These are phyloP conservation scores for Lachnellula hyalina DNA, from an alignment of 2,329 filamentous ascomycete genomes.

Conservation along the genomic window DNA sequence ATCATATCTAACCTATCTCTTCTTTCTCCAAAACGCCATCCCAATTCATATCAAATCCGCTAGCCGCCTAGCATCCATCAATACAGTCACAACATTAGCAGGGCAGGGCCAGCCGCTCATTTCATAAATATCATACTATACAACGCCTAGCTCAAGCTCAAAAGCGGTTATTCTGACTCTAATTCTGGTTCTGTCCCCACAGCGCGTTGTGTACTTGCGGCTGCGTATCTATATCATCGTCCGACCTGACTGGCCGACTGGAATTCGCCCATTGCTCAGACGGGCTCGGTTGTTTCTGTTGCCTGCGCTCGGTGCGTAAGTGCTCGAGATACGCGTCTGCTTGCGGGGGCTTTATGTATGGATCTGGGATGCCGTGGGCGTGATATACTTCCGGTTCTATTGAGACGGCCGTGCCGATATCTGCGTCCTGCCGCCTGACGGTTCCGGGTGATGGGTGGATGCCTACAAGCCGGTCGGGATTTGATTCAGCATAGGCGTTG, in stretches of 20 bases:
- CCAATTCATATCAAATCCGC: no score
- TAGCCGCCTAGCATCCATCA: no score
- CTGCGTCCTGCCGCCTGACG: slow-evolving; percentile 5
- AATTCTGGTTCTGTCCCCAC: slow-evolving; percentile 6
- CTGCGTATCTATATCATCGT: neutral
- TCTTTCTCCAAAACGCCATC: no score
- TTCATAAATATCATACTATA: neutral
- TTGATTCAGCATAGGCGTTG: slow-evolving; percentile 8
- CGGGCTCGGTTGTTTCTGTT: slow-evolving; percentile 13
- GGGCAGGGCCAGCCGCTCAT: neutral
- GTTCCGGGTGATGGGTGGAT: slow-evolving; percentile 14
- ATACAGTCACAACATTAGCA: neutral
- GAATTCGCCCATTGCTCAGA: slow-evolving; percentile 16
- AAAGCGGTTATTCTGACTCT: neutral
- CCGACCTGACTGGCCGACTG: slow-evolving; percentile 3
- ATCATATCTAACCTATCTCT: no score
- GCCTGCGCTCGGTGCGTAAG: slow-evolving; percentile 13
- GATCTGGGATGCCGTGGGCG: slow-evolving; percentile 13
- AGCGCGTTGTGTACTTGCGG: slow-evolving; percentile 17
- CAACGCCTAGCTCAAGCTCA: neutral
- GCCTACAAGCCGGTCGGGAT: slow-evolving; percentile 14
- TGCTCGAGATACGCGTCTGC: slow-evolving; percentile 20
- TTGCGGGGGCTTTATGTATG: slow-evolving; percentile 9
- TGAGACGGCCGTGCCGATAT: slow-evolving; percentile 23
- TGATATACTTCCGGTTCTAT: slow-evolving; percentile 19